phyloP scores from a whole-genome alignment of 1,284 basidiomycete genomes.

The Cryptococcus sp. region DNA sequence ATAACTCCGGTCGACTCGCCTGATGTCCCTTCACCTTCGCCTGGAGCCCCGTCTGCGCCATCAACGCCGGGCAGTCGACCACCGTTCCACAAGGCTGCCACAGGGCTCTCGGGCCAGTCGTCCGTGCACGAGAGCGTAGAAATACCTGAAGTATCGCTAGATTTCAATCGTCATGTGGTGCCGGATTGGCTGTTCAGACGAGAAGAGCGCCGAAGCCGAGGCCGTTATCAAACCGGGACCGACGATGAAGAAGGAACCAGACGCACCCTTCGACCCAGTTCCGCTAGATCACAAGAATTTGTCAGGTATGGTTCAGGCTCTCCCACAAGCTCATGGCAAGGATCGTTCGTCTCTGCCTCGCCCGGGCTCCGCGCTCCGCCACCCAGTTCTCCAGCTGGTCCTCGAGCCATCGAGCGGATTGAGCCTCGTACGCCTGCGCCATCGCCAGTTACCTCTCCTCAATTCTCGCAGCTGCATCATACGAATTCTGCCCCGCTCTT shows the following conservation, averaged over 20 bases:
- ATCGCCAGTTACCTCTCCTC: conserved; percentile 35
- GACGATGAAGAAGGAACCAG: conserved; percentile 22
- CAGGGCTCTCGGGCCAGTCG: conserved; percentile 38
- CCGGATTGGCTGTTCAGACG: conserved; percentile 80
- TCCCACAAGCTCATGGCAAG: conserved; percentile 39
- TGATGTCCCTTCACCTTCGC: conserved; percentile 19
- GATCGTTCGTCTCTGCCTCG: conserved; percentile 30
- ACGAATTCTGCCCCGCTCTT: conserved; percentile 45
- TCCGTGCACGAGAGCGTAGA: conserved; percentile 60
- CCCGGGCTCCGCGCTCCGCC: conserved; percentile 15
- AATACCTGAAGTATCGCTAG: conserved; percentile 83
- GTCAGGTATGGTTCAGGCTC: conserved; percentile 28
- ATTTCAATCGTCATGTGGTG: conserved; percentile 92
- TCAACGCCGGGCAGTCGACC: conserved; percentile 36
- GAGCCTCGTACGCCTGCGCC: conserved; percentile 47
- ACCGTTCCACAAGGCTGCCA: conserved; percentile 51
- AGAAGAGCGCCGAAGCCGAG: conserved; percentile 21
- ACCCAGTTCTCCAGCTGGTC: conserved; percentile 21
- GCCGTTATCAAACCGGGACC: conserved; percentile 11
- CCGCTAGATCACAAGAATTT: conserved; percentile 33
- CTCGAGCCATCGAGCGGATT: conserved; percentile 26
- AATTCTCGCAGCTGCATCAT: conserved; percentile 40
- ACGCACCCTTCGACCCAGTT: conserved; percentile 29
- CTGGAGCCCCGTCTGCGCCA: conserved; percentile 24
- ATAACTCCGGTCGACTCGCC: conserved; percentile 35